phyloP scores from a whole-genome alignment of 352 stramenopile species.

The Phytophthora podocarpi region DNA sequence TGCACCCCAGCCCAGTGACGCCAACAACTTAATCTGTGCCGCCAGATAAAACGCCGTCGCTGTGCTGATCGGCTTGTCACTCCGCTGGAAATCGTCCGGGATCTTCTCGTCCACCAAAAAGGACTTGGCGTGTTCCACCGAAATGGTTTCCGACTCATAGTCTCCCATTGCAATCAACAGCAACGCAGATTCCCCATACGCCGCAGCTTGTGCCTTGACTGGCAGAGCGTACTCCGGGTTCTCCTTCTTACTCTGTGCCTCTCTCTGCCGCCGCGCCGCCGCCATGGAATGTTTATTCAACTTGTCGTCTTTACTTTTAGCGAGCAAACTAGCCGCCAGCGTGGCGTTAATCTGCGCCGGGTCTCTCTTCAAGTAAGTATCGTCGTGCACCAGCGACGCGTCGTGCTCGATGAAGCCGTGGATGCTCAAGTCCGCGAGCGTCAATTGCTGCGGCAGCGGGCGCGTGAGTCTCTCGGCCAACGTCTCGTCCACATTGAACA shows the following conservation, averaged over 20 bases:
- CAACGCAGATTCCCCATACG: slow-evolving; percentile 27
- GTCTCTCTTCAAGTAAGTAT: slow-evolving; percentile 53
- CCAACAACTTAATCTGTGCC: slow-evolving; percentile 52
- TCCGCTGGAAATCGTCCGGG: slow-evolving; percentile 40
- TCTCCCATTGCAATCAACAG: slow-evolving; percentile 34
- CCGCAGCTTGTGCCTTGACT: slow-evolving; percentile 39
- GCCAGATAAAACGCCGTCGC: slow-evolving; percentile 40
- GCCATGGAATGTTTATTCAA: slow-evolving; percentile 54
- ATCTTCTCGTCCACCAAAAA: slow-evolving; percentile 67
- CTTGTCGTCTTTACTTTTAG: slow-evolving; percentile 31
- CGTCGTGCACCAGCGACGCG: slow-evolving; percentile 72
- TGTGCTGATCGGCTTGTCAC: slow-evolving; percentile 37
- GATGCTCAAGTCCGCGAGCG: slow-evolving; percentile 57
- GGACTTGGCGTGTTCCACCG: slow-evolving; percentile 44
- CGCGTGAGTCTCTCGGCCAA: slow-evolving; percentile 42
- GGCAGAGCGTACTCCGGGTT: slow-evolving; percentile 49
- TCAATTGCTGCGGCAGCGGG: slow-evolving; percentile 42
- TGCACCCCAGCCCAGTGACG: slow-evolving; percentile 16
- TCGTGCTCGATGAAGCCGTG: slow-evolving; percentile 67
- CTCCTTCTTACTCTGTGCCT: slow-evolving; percentile 46
- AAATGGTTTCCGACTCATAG: slow-evolving; percentile 37
- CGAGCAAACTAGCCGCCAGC: slow-evolving; percentile 45
- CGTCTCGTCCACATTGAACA: slow-evolving; percentile 53
- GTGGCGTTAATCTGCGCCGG: slow-evolving; percentile 54
- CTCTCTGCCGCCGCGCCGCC: slow-evolving; percentile 43